phyloP scores from a whole-genome alignment of 2,329 filamentous ascomycete species.

The Dactylellina parvicollis region DNA sequence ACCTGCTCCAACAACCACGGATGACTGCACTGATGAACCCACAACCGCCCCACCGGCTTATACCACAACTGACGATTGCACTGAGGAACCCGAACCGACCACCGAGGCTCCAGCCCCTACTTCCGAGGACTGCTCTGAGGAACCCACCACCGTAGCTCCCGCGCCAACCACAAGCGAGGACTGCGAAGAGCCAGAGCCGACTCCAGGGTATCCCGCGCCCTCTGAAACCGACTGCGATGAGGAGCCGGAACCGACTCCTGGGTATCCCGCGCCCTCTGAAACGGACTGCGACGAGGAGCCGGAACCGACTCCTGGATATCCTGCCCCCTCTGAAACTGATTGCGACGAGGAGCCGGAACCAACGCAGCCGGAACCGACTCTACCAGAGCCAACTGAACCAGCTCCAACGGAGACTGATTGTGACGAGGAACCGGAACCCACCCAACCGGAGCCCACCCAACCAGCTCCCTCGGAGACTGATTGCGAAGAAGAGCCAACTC shows the following conservation, averaged over 20 bases:
- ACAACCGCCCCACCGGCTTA: slow-evolving; percentile 5
- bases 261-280: not conserved
- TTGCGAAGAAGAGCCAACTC: slow-evolving; percentile 24
- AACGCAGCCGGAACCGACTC: not conserved
- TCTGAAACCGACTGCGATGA: slow-evolving; percentile 18
- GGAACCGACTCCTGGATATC: slow-evolving; percentile 5
- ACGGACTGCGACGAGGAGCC: slow-evolving; percentile 26
- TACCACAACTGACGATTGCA: slow-evolving; percentile 22
- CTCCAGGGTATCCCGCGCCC: slow-evolving; percentile 16
- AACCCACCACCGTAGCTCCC: slow-evolving; percentile 28
- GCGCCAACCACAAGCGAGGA: slow-evolving; percentile 26
- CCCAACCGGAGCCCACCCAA: not conserved
- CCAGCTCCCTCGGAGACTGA: slow-evolving; percentile 19
- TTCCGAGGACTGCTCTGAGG: slow-evolving; percentile 24
- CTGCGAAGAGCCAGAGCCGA: slow-evolving; percentile 29
- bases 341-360: slow-evolving; percentile 14
- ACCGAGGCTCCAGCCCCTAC: slow-evolving; percentile 18
- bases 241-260: slow-evolving; percentile 18
- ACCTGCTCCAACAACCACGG: slow-evolving; percentile 25
- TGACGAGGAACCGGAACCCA: slow-evolving; percentile 13
- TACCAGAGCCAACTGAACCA: slow-evolving; percentile 16
- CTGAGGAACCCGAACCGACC: slow-evolving; percentile 28
- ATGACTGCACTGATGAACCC: slow-evolving; percentile 47
- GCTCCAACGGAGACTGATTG: slow-evolving; percentile 38
- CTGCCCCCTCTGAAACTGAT: slow-evolving; percentile 16